Percentiles rank a stretch among this genome's conserved stretches.
These are phyloP conservation scores for Penstemon barbatus DNA, from an alignment of 257 asterid species.

Conservation along the genomic window DNA sequence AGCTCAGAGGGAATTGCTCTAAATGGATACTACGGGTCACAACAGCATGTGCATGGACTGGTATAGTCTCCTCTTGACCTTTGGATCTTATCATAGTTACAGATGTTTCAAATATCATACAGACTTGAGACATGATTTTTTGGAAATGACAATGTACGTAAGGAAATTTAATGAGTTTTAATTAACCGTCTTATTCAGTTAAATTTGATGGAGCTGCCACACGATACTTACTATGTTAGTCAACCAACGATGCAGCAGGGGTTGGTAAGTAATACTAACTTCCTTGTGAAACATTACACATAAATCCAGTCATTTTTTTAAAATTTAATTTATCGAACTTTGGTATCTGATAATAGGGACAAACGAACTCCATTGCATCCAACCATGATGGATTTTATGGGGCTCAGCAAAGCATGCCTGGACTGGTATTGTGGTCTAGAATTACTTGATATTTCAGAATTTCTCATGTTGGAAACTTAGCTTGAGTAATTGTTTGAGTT, in stretches of 20 bases:
- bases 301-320: background rate
- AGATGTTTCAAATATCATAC: constrained; percentile 7
- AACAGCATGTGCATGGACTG: constrained; percentile 86
- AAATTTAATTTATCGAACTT: background rate
- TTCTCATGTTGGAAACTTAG: constrained; percentile 9
- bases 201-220: constrained; percentile 97
- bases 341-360: constrained; percentile 57
- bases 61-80: constrained; percentile 42
- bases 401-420: constrained; percentile 70
- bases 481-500: constrained; percentile 3
- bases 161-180: constrained; percentile 14
- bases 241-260: constrained; percentile 81
- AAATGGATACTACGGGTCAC: constrained; percentile 82
- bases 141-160: constrained; percentile 3
- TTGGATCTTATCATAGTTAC: constrained; percentile 1
- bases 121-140: constrained; percentile 12
- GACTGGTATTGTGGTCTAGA: constrained; percentile 52
- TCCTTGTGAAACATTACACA: background rate
- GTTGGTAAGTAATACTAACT: constrained; percentile 52
- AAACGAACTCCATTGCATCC: constrained; percentile 61
- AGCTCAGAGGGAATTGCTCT: constrained; percentile 63
- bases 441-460: constrained; percentile 12
- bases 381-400: constrained; percentile 74
- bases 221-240: constrained; percentile 73
- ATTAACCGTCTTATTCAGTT: constrained; percentile 49